Evolutionary conservation across 257 asterid species (phyloP).

Genomic region (Plantago ovata): DNA sequence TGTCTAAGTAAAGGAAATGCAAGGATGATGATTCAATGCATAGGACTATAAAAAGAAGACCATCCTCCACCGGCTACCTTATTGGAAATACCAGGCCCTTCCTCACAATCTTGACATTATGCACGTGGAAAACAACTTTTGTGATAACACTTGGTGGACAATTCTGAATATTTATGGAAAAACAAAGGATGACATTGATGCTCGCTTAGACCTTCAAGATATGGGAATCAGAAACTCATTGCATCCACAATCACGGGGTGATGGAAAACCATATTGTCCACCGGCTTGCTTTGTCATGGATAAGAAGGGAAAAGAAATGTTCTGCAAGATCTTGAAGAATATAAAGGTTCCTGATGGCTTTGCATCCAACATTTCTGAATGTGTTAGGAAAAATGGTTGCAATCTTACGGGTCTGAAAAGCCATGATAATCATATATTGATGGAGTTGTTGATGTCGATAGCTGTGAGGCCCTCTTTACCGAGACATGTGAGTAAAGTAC

Average conservation of each 20-base stretch:
- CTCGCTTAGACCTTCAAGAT: constrained; percentile 11
- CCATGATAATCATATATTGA: background rate
- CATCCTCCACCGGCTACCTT: constrained; percentile 18
- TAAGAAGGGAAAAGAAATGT: background rate
- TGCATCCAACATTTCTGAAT: background rate
- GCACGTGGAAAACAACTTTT: constrained; percentile 19
- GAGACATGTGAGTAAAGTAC: background rate
- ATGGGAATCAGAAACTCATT: background rate
- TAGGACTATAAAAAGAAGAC: constrained; percentile 13
- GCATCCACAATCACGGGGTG: background rate
- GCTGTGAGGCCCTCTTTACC: background rate
- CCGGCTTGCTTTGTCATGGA: background rate
- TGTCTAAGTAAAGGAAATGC: background rate
- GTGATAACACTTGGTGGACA: background rate
- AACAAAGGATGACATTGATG: constrained; percentile 9
- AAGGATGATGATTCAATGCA: background rate
- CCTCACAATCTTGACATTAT: constrained; percentile 16
- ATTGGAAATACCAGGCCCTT: background rate
- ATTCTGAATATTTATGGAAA: constrained; percentile 4
- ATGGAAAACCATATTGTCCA: constrained; percentile 7
- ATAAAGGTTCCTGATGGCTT: background rate
- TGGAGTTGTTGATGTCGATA: background rate
- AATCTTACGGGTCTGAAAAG: background rate
- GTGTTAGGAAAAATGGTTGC: background rate
- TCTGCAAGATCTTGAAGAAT: background rate